Conservation (phyloP, 2,329 filamentous ascomycete species). For the Cytospora piceicola region DNA sequence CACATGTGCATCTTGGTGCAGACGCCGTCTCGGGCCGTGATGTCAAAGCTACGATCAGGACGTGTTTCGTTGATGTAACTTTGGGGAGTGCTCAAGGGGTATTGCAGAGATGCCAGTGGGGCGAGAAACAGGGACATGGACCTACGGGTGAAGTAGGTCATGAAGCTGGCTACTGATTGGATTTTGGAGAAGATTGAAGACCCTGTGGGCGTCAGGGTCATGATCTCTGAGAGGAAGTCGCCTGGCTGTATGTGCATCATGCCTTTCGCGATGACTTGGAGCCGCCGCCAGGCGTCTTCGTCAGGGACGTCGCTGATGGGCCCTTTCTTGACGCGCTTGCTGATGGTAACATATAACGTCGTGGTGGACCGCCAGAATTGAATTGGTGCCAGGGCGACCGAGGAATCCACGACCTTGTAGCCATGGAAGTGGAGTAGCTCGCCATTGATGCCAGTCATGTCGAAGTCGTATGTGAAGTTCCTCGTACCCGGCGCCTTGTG, state of each 20-base stretch:
- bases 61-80: conserved; percentile 58
- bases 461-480: conserved; percentile 65
- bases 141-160: conserved; percentile 60
- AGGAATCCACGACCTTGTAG: conserved; percentile 65
- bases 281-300: conserved; percentile 47
- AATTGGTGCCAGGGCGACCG: conserved; percentile 57
- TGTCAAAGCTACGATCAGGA: conserved; percentile 45
- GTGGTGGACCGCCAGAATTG: conserved; percentile 66
- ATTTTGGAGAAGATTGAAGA: conserved; percentile 49
- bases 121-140: conserved; percentile 57
- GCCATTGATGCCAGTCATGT: conserved; percentile 59
- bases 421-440: conserved; percentile 61
- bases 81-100: conserved; percentile 51
- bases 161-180: conserved; percentile 52
- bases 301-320: conserved; percentile 36
- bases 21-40: conserved; percentile 57
- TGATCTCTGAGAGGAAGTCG: conserved; percentile 60
- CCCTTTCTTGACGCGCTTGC: conserved; percentile 39
- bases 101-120: conserved; percentile 60
- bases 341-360: conserved; percentile 65
- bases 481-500: conserved; percentile 58
- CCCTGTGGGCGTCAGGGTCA: conserved; percentile 57
- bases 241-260: conserved; percentile 59
- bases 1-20: conserved; percentile 59
- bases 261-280: conserved; percentile 58